A percentile compares a stretch with the other conserved stretches of the same genome.
These are phyloP conservation scores for Phytophthora hibernalis DNA, from an alignment of 352 stramenopile genomes.

Conservation along the genomic window DNA sequence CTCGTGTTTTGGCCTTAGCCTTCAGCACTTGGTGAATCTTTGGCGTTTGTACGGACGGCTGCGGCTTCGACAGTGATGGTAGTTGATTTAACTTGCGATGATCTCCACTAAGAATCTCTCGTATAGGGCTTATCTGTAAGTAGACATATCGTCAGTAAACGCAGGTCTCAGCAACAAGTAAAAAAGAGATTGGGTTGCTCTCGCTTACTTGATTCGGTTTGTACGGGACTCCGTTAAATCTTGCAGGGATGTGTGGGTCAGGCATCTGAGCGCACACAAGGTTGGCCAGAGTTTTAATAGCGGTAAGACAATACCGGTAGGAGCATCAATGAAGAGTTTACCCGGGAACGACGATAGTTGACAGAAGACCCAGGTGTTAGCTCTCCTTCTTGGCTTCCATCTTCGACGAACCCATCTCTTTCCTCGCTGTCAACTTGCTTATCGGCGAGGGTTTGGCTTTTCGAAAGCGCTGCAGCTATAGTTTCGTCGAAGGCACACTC, in stretches of 20 bases:
- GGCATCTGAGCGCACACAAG: conserved; percentile 33
- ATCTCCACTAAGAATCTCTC: conserved; percentile 55
- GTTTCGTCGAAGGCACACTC: conserved; percentile 31
- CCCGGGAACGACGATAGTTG: conserved; percentile 29
- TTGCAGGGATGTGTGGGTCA: conserved; percentile 63
- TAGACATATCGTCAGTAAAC: not conserved
- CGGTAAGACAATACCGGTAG: not conserved
- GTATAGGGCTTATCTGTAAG: conserved; percentile 51
- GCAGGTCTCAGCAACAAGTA: not conserved
- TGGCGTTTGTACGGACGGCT: conserved; percentile 9
- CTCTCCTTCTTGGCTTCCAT: conserved; percentile 10
- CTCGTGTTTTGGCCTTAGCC: conserved; percentile 23
- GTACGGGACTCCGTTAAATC: conserved; percentile 74
- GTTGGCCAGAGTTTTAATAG: conserved; percentile 1
- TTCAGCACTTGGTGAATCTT: conserved; percentile 25
- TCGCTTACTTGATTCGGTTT: conserved; percentile 53
- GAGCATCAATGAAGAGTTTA: conserved; percentile 2
- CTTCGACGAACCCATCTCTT: not conserved
- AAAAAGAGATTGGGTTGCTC: no score
- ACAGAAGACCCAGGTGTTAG: conserved; percentile 5
- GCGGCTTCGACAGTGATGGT: conserved; percentile 43
- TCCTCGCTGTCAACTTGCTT: not conserved
- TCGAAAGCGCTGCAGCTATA: conserved; percentile 16
- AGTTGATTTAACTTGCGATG: conserved; percentile 62
- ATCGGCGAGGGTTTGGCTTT: not conserved